Evolutionary conservation across 495 filamentous ascomycete genomes (phyloP), one percentile per base, ranked within the genome.

Genomic region (Xylaria venustula): DNA sequence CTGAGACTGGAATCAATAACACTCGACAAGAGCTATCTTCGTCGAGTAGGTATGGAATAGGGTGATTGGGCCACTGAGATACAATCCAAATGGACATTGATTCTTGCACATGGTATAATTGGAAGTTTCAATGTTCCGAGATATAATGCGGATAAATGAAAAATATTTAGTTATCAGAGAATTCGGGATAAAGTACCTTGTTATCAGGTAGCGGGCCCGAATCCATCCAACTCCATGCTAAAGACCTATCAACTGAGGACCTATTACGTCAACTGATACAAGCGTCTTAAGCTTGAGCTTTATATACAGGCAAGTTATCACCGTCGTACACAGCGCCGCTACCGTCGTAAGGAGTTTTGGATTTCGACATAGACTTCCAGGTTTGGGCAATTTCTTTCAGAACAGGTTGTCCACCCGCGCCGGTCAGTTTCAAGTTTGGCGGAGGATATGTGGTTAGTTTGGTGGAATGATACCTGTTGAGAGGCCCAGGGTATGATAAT

Each of bases 401-500:
- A 9, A 82, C 64, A 0, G 70, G 69, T 14, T 67, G 61, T 0
- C 79, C 78, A 32, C 77, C 73, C 1, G 79, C 79, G 20, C 79
- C 79, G 9, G 71, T 54, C 4, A 83, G 68, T 48, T 76, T 62
- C 37, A 71, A 41, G 57, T 82, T 83, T 20, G 79, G 79, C 15
- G 67, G 60, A 6, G 81, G 79, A 28, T 79, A 71, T 2, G 71
- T 65, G 11, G 63, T 26, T 14, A 64, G 45, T 46, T 67, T 72
- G 1, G 30, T 49, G 2, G 68, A 48, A 22, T 75, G 69, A 50
- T 72, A 65, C 49, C 52, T 59, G 62, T 78, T 72, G 12, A 90
- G 73, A 11, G 79, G 74, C 17, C 89, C 85, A 5, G 84, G 75
- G 66, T 88, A 82, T 17, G 87, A 88, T 26, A 88, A 76, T 44